Evolutionary conservation across 352 stramenopile species (phyloP), one percentile per base, ranked within the genome.

Genomic region (Globisporangium sylvaticum): DNA sequence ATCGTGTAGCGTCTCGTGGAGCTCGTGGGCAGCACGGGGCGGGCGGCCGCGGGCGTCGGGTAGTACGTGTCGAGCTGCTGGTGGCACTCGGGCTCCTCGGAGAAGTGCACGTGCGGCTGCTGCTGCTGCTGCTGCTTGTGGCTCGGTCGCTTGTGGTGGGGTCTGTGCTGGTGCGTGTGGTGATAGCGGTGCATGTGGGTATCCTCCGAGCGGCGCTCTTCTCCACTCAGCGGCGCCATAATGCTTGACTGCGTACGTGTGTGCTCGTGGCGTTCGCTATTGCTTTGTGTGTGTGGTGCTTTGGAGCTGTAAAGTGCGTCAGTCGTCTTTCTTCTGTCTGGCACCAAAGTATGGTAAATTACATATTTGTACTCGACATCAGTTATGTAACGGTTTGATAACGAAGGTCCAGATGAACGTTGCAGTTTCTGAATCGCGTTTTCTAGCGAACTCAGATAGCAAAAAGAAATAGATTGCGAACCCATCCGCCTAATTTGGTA

Each of bases 1-100:
- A 84, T 81, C 15, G 79, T 83, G 58, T 84, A 87, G 52, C 81
- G 74, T 8, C 81, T 69, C 0, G 76, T 74, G 24, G 74, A 78
- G 34, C 78, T 76, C 37, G 85, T 88, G 55, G 80, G 75, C 0
- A 80, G 65, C n/a, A 89, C 67, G 10, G 67, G 42, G 9, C 71
- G 70, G 14, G 76, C 80, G 10, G 60, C 62, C 4, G 46, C 31
- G 0, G 80, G 78, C 22, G 76, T 86, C 34, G 74, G 72, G 68
- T 88, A 88, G 68, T 86, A 81, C 53, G 78, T 79, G n/a, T 64
- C 71, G 18, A 72, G 12, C 32, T 84, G 74, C 6, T 61, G 55
- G 4, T 50, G 62, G 29, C 62, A 77, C 14, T 58, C 71, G 59
- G 80, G 73, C 18, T 83, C 74, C n/a, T 75, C 68, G 31, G 80